Base-by-base conservation (phyloP, 345 rosid genomes). In the Acer saccharum region DNA sequence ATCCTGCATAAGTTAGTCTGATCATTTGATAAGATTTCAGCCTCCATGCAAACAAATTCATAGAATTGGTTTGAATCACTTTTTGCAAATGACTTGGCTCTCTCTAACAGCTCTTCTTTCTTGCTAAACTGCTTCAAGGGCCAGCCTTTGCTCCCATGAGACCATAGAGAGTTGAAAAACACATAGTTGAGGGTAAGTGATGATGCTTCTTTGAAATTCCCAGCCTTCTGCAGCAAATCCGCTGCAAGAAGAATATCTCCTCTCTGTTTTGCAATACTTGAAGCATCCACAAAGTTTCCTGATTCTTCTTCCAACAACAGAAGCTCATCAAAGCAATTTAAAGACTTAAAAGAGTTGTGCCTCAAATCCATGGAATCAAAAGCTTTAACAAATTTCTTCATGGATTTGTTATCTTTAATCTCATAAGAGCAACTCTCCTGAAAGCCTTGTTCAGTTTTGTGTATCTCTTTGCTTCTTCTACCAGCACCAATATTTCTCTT, bases 121-220 rank as follows among this genome's bases (percentile, higher is more conserved):
- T 62, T 54, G 9, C 25, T 21, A 75, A 84, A 82, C 54, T 62
- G 79, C 81, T 86, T 83, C 32, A 84, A 72, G 10, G 88, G 89
- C 89, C 91, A 88, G 16, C 87, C 89, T 35, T 46, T 71, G 76
- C 81, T 65, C 71, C 83, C 81, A 41, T 57, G 52, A 20, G 67
- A 71, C 91, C 89, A 88, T 2, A 86, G 83, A 55, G 91, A 86
- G 70, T 48, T 76, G 21, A 76, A 81, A 32, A 84, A 23, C 17
- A 86, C 81, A 77, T 65, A 80, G 78, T 77, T 80, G 4, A 88
- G 75, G 64, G 81, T 69, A n/a, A 78, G 81, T 64, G 63, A 48
- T 0, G 87, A 58, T 35, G 91, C 86, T 27, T 84, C 83, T 25
- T 77, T 78, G 55, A 73, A 80, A 32, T 72, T 50, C 9, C 79